Evolutionary conservation across 768 basidiomycete genomes (phyloP), one percentile per base, ranked within the genome.

Genomic region (Leccinum arenicola): DNA sequence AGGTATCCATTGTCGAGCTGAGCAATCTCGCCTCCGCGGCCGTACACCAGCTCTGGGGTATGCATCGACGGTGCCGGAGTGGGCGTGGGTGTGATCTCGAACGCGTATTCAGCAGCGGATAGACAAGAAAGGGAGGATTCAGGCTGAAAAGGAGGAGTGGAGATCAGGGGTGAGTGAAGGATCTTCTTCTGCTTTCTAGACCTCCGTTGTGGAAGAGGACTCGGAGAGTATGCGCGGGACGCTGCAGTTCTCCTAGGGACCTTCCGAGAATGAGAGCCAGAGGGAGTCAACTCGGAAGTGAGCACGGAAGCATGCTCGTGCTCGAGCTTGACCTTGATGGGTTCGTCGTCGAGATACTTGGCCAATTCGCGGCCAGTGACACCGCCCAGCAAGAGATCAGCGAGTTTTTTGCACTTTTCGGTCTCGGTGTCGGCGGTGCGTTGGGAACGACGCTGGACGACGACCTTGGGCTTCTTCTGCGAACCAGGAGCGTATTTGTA

Each of bases 401-500:
- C 77, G 12, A 80, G 62, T 48, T 64, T 68, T 57, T 73, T 70
- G 60, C 78, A 82, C 52, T 74, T 77, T 56, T 70, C 75, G 56
- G 67, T 68, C 47, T 80, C 78, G 17, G 66, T 68, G 35, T 71
- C 67, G 56, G 68, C 62, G 51, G 67, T 70, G 48, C 66, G 72
- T 57, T 62, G 68, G 38, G 56, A 60, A 60, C 75, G 80, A 62
- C 76, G 76, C 79, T 64, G 69, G 27, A 61, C 4, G 14, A 61
- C 6, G 14, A 45, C 58, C 57, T 68, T 71, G 36, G 60, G 31
- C 45, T 64, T 72, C 52, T 66, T 69, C 55, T 73, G 74, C 29
- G 66, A 68, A 11, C 68, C 68, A n/a, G 87, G 86, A 29, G 79
- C 77, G 63, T 86, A 88, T 68, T 82, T 84, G 72, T 87, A 88